Percentiles rank a stretch among this genome's conserved stretches.
Conservation (phyloP, 306 rosid species). For the Lagenaria siceraria region DNA sequence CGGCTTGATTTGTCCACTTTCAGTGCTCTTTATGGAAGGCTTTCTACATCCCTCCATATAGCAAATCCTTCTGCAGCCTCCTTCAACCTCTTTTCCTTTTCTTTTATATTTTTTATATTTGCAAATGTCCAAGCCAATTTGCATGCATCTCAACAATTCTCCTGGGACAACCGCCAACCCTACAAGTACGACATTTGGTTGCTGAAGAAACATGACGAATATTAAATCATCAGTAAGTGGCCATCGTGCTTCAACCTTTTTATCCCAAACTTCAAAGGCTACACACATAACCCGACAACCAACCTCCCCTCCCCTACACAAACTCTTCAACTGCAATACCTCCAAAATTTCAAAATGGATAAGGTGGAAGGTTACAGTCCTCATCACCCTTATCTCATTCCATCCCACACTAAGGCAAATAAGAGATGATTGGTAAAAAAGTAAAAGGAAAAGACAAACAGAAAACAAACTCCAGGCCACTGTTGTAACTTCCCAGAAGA, state of each 20-base stretch:
- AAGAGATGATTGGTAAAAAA: no score
- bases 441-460: no score
- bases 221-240: neutral
- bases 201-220: neutral
- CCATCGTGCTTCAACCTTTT: neutral
- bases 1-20: neutral
- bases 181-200: neutral
- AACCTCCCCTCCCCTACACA: neutral
- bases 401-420: neutral
- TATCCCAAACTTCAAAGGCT: neutral
- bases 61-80: neutral
- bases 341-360: neutral
- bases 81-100: neutral
- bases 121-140: neutral
- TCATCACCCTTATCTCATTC: neutral
- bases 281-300: neutral
- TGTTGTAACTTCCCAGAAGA: no score
- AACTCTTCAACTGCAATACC: neutral
- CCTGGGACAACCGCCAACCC: neutral
- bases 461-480: no score
- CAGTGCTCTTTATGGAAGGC: neutral
- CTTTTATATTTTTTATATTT: no score
- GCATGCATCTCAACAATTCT: neutral
- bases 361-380: neutral
- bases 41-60: neutral